A percentile compares a stretch with the other conserved stretches of the same genome.
These are phyloP conservation scores for Piper betle DNA, from an alignment of 164 flowering plant genomes.

Conservation along the genomic window DNA sequence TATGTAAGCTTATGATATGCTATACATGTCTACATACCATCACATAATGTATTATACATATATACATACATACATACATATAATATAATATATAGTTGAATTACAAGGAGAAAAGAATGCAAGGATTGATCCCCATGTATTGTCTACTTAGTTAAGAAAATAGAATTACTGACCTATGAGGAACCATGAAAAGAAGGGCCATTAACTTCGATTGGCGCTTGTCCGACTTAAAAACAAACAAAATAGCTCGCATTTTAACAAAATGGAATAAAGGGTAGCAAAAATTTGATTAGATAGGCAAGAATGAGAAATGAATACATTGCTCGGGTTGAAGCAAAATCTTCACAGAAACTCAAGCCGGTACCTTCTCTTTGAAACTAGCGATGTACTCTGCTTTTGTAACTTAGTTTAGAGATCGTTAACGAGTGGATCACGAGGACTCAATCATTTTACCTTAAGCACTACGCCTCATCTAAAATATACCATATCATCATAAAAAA, in stretches of 20 bases:
- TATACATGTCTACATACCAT: too few species aligned
- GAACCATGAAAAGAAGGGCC: conserved; percentile 5
- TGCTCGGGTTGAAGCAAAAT: neutral
- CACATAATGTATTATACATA: neutral
- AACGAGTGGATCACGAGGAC: neutral
- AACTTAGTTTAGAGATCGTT: neutral
- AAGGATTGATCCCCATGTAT: conserved; percentile 1
- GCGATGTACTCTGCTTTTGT: neutral
- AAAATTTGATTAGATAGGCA: neutral
- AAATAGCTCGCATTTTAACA: conserved; percentile 4
- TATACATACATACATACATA: too few species aligned
- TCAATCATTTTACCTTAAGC: neutral
- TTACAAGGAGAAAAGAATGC: neutral
- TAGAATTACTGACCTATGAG: neutral
- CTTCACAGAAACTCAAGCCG: conserved; percentile 7
- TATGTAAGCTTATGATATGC: too few species aligned
- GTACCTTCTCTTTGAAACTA: conserved; percentile 1
- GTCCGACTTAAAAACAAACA: neutral
- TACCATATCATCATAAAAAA: too few species aligned
- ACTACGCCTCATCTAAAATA: neutral
- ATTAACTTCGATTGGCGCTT: neutral
- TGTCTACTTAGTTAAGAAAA: neutral
- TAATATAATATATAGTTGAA: neutral
- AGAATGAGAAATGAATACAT: too few species aligned
- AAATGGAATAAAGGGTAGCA: conserved; percentile 1